These are phyloP conservation scores for Petunia axillaris DNA, from an alignment of 257 asterid genomes.

Conservation along the genomic window DNA sequence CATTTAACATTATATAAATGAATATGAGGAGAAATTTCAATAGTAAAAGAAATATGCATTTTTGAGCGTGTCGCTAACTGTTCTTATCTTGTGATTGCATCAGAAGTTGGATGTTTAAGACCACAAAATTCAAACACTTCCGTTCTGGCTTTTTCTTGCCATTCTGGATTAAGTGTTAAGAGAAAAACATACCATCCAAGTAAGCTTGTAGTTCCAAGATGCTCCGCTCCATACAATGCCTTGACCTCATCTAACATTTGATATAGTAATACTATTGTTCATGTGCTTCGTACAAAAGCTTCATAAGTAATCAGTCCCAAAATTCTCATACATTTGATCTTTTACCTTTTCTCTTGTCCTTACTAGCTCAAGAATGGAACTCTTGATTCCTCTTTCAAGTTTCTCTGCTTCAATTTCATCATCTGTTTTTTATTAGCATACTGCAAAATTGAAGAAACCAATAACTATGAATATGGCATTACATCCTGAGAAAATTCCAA, in stretches of 20 bases:
- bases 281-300: conserved; percentile 39
- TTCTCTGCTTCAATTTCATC: conserved; percentile 68
- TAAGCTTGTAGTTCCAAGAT: conserved; percentile 49
- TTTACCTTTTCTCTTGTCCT: conserved; percentile 41
- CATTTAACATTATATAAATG: too few species aligned
- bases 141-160: conserved; percentile 68
- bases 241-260: conserved; percentile 63
- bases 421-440: conserved; percentile 35
- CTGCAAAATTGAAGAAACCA: conserved; percentile 26
- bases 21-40: too few species aligned
- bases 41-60: too few species aligned
- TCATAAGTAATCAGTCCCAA: conserved; percentile 50
- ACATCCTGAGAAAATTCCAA: not conserved
- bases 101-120: conserved; percentile 44
- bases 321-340: conserved; percentile 28
- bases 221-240: conserved; percentile 54
- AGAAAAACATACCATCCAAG: conserved; percentile 58
- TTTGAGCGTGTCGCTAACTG: conserved; percentile 31
- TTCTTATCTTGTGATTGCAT: conserved; percentile 60
- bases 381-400: conserved; percentile 49
- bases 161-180: conserved; percentile 50
- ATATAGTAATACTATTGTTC: conserved; percentile 44
- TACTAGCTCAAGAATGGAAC: conserved; percentile 49
- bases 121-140: conserved; percentile 48
- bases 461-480: not conserved